Conservation (phyloP, 345 rosid genomes). For the Litchi chinensis region DNA sequence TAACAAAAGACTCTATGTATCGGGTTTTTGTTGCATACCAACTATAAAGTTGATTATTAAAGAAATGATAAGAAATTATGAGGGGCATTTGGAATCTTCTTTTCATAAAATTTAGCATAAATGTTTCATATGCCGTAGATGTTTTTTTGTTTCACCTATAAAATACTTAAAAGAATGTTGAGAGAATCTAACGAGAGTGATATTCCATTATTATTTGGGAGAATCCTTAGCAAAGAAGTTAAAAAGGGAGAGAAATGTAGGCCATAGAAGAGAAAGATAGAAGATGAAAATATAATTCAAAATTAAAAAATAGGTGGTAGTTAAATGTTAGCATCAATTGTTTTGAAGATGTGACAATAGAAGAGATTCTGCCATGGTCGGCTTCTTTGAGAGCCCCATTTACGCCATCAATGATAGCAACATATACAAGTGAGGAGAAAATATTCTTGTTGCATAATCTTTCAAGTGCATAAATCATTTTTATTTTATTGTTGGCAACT, state of each 20-base stretch:
- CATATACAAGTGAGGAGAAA: neutral
- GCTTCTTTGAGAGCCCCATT: neutral
- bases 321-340: slow-evolving; percentile 17
- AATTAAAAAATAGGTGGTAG: neutral
- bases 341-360: slow-evolving; percentile 3
- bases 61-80: no score
- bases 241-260: slow-evolving; percentile 5
- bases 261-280: neutral
- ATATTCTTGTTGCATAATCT: neutral
- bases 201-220: neutral
- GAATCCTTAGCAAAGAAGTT: slow-evolving; percentile 17
- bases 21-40: no score
- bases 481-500: neutral
- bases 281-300: neutral
- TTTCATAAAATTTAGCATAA: no score
- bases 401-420: no score
- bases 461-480: neutral
- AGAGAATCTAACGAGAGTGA: neutral
- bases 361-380: slow-evolving; percentile 8
- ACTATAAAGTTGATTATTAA: no score
- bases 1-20: no score
- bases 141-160: no score
- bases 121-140: no score
- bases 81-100: no score
- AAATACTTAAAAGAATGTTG: neutral